phyloP scores from a whole-genome alignment of 1,284 basidiomycete genomes.

The Ceratobasidium sp. region DNA sequence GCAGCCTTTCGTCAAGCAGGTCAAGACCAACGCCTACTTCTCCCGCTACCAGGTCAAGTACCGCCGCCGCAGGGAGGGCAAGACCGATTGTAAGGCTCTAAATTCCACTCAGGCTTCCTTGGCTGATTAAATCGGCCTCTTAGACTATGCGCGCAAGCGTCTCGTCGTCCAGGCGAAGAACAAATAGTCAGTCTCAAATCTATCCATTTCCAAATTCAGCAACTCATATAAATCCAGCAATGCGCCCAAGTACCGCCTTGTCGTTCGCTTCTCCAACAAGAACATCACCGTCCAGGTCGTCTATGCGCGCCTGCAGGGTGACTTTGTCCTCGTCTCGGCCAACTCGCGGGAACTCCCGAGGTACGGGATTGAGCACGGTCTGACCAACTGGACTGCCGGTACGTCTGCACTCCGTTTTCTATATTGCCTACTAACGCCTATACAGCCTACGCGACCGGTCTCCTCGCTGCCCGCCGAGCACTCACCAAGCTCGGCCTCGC shows the following conservation, averaged over 20 bases:
- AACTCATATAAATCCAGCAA: conserved; percentile 59
- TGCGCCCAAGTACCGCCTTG: conserved; percentile 97
- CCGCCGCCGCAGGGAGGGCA: conserved; percentile 94
- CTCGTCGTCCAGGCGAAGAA: conserved; percentile 98
- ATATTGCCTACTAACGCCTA: not conserved
- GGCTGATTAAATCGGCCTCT: not conserved
- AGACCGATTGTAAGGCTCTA: conserved; percentile 86
- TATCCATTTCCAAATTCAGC: not conserved
- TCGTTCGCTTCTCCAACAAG: conserved; percentile 97
- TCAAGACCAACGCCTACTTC: conserved; percentile 94
- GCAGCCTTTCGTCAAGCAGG: conserved; percentile 84
- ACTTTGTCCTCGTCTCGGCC: conserved; percentile 89
- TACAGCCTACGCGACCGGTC: conserved; percentile 96
- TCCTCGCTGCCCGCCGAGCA: conserved; percentile 94
- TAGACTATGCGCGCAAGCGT: conserved; percentile 96
- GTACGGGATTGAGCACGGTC: conserved; percentile 98
- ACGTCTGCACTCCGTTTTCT: conserved; percentile 40
- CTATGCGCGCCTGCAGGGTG: conserved; percentile 97
- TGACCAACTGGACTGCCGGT: conserved; percentile 99
- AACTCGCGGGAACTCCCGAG: conserved; percentile 90
- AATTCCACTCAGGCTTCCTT: not conserved
- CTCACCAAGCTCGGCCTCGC: conserved; percentile 94
- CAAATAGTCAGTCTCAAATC: conserved; percentile 77
- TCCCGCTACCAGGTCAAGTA: conserved; percentile 98
- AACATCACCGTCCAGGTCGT: conserved; percentile 92